Evolutionary conservation across 228 moss, liverwort and hornwort genomes (phyloP), one percentile per base, ranked within the genome.

Genomic region (Sphagnum magellanicum): DNA sequence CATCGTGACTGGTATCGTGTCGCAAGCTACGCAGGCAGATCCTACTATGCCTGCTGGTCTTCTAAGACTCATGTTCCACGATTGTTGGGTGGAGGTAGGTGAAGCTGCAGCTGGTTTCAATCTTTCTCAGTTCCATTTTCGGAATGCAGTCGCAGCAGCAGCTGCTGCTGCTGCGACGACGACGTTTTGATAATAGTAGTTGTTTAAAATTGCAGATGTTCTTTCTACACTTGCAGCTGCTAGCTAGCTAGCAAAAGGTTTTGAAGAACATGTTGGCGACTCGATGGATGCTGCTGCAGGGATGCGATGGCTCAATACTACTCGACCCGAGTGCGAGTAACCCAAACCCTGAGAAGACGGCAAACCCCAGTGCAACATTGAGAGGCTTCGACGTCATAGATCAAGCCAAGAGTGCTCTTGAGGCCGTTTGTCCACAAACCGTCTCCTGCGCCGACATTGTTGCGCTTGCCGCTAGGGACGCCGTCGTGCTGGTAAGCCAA

Each of bases 41-140:
- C 67, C 84, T 47, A 70, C 80, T n/a, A 61, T 87, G 13, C 89
- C 83, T 1, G 84, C 82, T 5, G 78, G 85, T 5, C 81, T 94
- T 55, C 73, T 94, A 49, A 79, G 94, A 49, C 73, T 94, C 68
- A 52, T 83, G 5, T 94, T 94, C 51, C 94, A 94, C 15, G 94
- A 94, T 65, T 94, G 94, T 73, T 94, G 90, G 47, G 91, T 94
- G 0, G 83, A 94, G 91, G 93, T 94, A 51, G 5, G 13, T 14
- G 16, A 67, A 62, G 8, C 8, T 12, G 17, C 17, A 17, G 17
- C 17, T 17, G 17, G 17, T 17, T 55, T 55, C 12, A 55, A 8
- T 8, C 55, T 55, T 55, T 55, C 55, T 1, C 8, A 55, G 9
- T 55, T 8, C 55, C 55, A 8, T 55, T 55, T 55, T 55, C 32